phyloP scores from a whole-genome alignment of 2,329 filamentous ascomycete species.

The Westerdykella sp. region DNA sequence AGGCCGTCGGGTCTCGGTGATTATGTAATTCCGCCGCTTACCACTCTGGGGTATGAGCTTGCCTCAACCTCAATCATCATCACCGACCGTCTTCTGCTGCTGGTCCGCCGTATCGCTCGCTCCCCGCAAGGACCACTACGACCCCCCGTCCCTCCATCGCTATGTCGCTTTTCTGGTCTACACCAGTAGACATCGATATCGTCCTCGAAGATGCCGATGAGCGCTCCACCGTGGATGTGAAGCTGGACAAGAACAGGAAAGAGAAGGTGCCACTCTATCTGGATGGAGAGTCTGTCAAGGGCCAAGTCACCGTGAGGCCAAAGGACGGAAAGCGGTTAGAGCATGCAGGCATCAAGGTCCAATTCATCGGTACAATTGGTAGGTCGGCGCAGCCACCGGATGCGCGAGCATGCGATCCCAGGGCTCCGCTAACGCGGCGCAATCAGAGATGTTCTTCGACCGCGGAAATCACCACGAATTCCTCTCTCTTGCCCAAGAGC shows the following conservation, averaged over 20 bases:
- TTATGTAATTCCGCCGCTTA: conserved; percentile 4
- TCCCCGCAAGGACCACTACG: not conserved
- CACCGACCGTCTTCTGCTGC: conserved; percentile 5
- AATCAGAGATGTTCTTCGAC: conserved; percentile 96
- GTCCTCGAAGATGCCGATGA: conserved; percentile 94
- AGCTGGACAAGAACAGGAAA: conserved; percentile 94
- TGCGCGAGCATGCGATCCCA: not conserved
- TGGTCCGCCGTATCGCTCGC: conserved; percentile 9
- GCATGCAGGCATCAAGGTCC: conserved; percentile 98
- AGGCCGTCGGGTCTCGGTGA: too few relatives aligned
- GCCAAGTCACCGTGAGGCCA: conserved; percentile 85
- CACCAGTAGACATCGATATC: conserved; percentile 97
- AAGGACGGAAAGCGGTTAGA: conserved; percentile 98
- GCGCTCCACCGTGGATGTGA: conserved; percentile 91
- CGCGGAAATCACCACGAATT: conserved; percentile 99
- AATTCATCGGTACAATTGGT: conserved; percentile 99
- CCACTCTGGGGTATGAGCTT: conserved; percentile 10
- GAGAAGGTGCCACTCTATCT: conserved; percentile 97
- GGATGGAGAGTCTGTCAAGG: conserved; percentile 97
- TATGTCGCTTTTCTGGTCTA: conserved; percentile 94
- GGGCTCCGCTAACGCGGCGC: not conserved
- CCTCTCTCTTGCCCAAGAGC: conserved; percentile 90
- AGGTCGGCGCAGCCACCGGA: conserved; percentile 7
- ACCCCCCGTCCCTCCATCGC: conserved; percentile 6
- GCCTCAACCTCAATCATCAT: conserved; percentile 6